A percentile compares a stretch with the other conserved stretches of the same genome.
phyloP scores from a whole-genome alignment of 768 basidiomycete genomes.

The Suillus paluster region DNA sequence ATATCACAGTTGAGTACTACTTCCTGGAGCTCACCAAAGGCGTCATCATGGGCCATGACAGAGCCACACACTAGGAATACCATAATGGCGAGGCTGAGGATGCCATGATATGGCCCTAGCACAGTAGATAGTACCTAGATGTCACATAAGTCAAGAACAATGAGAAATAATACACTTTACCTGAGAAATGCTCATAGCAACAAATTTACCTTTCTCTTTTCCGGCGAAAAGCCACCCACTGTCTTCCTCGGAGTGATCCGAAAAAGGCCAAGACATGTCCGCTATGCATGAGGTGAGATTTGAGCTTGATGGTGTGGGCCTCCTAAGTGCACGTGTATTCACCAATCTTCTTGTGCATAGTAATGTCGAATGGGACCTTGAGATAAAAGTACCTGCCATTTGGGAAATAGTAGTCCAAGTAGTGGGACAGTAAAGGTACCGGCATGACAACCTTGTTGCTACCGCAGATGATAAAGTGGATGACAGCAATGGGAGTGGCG shows the following conservation, averaged over 20 bases:
- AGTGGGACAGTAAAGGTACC: too few species aligned
- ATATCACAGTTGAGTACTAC: not conserved
- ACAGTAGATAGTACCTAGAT: not conserved
- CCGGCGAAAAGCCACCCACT: not conserved
- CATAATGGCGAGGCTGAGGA: not conserved
- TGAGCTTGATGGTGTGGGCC: not conserved
- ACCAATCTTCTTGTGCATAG: not conserved
- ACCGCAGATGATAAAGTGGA: too few species aligned
- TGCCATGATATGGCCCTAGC: not conserved
- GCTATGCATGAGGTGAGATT: not conserved
- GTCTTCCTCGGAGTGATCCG: not conserved
- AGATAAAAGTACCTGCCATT: too few species aligned
- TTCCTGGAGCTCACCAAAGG: not conserved
- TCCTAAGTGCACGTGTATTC: not conserved
- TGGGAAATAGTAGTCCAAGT: too few species aligned
- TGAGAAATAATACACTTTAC: not conserved
- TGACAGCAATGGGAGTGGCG: too few species aligned
- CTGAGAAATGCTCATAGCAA: not conserved
- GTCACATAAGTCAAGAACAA: not conserved
- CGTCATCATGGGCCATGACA: not conserved
- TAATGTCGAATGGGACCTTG: not conserved
- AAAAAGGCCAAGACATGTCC: not conserved
- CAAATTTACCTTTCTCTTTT: not conserved
- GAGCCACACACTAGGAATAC: not conserved
- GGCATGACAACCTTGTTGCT: too few species aligned